Conservation (phyloP, 2,329 filamentous ascomycete species). For the Sphaceloma murrayae region DNA sequence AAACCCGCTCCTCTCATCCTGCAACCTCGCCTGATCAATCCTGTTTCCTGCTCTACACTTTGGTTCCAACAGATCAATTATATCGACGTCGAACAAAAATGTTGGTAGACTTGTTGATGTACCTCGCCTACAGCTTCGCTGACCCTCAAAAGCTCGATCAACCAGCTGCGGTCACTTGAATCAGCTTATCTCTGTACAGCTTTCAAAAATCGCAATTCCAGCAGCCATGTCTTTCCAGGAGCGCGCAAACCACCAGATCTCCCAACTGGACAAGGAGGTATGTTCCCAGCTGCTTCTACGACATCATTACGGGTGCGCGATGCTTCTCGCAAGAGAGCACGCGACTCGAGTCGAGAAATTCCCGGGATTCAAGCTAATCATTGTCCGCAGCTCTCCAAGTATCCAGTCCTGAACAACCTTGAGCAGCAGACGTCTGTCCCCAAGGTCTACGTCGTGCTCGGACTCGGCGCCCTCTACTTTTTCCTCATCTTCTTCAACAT, state of each 20-base stretch:
- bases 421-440: slow-evolving; percentile 75
- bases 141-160: neutral
- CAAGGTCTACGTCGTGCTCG: slow-evolving; percentile 76
- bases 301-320: neutral
- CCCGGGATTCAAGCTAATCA: slow-evolving; percentile 18
- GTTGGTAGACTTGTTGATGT: neutral
- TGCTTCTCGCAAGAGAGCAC: slow-evolving; percentile 10
- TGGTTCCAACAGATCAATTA: neutral
- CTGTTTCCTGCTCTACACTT: slow-evolving; percentile 4
- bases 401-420: slow-evolving; percentile 71
- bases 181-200: slow-evolving; percentile 9
- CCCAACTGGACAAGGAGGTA: slow-evolving; percentile 76
- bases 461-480: slow-evolving; percentile 69
- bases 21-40: neutral
- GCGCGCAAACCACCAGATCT: slow-evolving; percentile 65
- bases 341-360: neutral
- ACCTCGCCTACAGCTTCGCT: slow-evolving; percentile 6
- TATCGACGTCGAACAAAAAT: neutral
- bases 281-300: slow-evolving; percentile 25
- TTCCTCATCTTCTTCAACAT: slow-evolving; percentile 91
- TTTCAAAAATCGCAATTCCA: neutral
- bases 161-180: neutral
- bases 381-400: slow-evolving; percentile 64
- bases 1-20: neutral
- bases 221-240: slow-evolving; percentile 64